Conservation (phyloP, 345 rosid genomes). For the Mangifera indica region DNA sequence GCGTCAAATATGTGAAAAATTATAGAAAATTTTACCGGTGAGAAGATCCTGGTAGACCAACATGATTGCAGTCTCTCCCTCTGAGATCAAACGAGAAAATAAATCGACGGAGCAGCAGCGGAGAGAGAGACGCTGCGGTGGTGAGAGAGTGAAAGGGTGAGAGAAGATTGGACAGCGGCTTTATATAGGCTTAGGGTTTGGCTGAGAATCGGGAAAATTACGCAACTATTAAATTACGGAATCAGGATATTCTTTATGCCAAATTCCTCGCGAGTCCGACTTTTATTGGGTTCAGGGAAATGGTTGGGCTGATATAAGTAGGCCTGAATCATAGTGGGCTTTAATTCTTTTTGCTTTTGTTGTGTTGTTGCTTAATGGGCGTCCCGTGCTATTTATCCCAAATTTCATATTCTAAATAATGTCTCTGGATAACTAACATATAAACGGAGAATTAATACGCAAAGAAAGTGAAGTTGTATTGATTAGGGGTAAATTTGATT, state of each 20-base stretch:
- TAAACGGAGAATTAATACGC: no score
- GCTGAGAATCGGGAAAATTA: background rate
- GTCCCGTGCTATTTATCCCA: no score
- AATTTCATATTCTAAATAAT: no score
- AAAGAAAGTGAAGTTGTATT: no score
- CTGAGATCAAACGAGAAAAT: slow-evolving; percentile 29
- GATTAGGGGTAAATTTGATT: no score
- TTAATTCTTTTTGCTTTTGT: background rate
- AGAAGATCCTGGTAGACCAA: slow-evolving; percentile 91
- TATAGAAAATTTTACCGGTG: slow-evolving; percentile 38
- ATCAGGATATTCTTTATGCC: background rate
- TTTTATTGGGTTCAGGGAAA: background rate
- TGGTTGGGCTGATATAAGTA: background rate
- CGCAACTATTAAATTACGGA: slow-evolving; percentile 6
- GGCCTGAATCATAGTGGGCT: background rate
- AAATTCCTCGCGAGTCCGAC: slow-evolving; percentile 13
- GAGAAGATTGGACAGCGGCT: background rate
- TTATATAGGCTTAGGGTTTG: slow-evolving; percentile 51
- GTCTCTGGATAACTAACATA: no score
- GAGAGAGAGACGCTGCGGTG: slow-evolving; percentile 38
- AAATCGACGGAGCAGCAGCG: background rate
- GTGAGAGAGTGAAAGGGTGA: slow-evolving; percentile 33
- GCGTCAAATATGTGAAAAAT: background rate
- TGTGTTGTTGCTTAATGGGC: no score
- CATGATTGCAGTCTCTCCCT: slow-evolving; percentile 59